These are phyloP conservation scores for Umbellularia californica DNA, from an alignment of 164 flowering plant species.

Conservation along the genomic window DNA sequence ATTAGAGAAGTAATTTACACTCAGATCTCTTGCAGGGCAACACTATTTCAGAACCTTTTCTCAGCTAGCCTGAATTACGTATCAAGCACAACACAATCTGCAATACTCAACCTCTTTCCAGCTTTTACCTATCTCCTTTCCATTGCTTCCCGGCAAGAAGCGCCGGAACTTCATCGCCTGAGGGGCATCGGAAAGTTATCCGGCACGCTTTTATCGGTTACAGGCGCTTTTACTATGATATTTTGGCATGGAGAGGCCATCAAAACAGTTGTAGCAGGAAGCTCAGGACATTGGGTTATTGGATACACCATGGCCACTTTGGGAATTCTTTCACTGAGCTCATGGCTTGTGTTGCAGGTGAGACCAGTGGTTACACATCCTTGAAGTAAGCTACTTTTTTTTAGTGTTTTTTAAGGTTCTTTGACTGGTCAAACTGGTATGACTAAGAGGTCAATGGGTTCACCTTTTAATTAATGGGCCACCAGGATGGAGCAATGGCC, in stretches of 20 bases:
- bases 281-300: constrained; percentile 4
- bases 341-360: constrained; percentile 20
- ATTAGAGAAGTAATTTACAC: not conserved
- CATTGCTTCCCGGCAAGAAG: constrained; percentile 11
- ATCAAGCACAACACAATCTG: constrained; percentile 18
- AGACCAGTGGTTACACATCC: not conserved
- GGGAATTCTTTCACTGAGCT: constrained; percentile 12
- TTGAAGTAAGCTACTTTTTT: too few species aligned
- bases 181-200: constrained; percentile 16
- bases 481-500: too few species aligned
- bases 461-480: too few species aligned
- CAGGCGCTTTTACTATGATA: constrained; percentile 13
- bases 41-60: constrained; percentile 18
- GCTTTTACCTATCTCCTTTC: constrained; percentile 18
- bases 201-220: constrained; percentile 10
- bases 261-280: not conserved
- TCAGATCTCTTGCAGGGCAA: constrained; percentile 10
- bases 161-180: constrained; percentile 10
- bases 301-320: constrained; percentile 12
- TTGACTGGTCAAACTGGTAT: too few species aligned
- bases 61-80: constrained; percentile 16
- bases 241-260: constrained; percentile 4
- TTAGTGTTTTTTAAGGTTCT: too few species aligned
- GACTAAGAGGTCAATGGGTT: too few species aligned
- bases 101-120: constrained; percentile 15